Base-by-base conservation (phyloP, 495 filamentous ascomycete species). In the Xylaria cubensis region DNA sequence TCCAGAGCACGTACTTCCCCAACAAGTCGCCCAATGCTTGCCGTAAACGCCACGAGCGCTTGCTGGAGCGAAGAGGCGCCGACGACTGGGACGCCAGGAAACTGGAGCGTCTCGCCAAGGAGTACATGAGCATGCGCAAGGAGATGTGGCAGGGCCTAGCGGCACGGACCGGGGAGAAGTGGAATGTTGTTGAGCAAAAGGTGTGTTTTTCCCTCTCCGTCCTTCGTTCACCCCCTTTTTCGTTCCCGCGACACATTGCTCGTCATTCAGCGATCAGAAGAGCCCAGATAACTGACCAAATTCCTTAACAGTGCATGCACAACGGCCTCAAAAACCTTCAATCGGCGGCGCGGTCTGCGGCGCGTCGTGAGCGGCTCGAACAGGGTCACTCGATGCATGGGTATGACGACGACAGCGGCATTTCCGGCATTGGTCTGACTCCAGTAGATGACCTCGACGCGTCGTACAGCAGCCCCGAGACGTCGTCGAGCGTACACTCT, bases 1-100 rank as follows among this genome's bases (percentile, higher is more conserved):
- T 94, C 74, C 89, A 92, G 69, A 83, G 83, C 69, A 85, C 84
- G 61, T 87, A 90, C 77, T 94, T 94, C 77, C 91, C 90, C 4
- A 82, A 80, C 75, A 94, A 94, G 82, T 91, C 91, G 7, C 86
- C 90, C 41, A 94, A 94, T 79, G 92, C 92, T 36, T 94, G 92
- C 81, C 90, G 92, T 19, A 94, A 94, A 78, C 85, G 92, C 53
- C 90, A 93, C 76, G 92, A 94, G 80, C 82, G 92, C 26, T 80
- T 94, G 70, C 89, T 93, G 87, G 91, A 92, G 78, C 85, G 88
- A 71, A 83, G 84, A 67, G 88, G 87, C 51, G 83, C 86, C 59
- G 90, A 91, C 73, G 89, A 91, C 70, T 93, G 91, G 86, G 90
- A 93, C 77, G 86, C 84, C 51, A 78, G 87, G 63, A 92, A 90